Evolutionary conservation across 2,329 filamentous ascomycete genomes (phyloP).

Genomic region (Aureobasidium sp.): DNA sequence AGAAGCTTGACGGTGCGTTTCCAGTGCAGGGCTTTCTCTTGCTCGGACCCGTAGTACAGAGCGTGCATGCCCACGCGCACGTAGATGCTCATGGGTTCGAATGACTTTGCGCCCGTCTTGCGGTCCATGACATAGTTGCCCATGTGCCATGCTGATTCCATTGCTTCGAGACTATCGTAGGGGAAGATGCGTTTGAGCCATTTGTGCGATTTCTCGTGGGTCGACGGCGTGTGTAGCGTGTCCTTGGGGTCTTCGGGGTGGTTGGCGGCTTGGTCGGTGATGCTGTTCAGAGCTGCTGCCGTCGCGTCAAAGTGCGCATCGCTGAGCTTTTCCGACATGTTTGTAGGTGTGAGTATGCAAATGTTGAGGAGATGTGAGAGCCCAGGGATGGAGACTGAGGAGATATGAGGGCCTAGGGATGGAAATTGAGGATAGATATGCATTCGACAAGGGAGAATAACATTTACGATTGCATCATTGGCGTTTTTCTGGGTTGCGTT

Average conservation of each 20-base stretch:
- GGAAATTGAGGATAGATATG: background rate
- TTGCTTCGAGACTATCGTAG: constrained; percentile 25
- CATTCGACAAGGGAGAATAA: background rate
- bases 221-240: constrained; percentile 23
- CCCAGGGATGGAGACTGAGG: no score
- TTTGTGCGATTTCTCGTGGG: constrained; percentile 19
- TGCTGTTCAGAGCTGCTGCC: constrained; percentile 21
- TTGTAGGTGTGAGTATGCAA: background rate
- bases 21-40: constrained; percentile 34
- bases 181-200: constrained; percentile 19
- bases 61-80: constrained; percentile 39
- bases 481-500: background rate
- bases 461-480: background rate
- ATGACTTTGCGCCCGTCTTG: constrained; percentile 33
- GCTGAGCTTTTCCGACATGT: constrained; percentile 13
- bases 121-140: constrained; percentile 41
- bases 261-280: constrained; percentile 23
- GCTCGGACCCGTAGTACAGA: constrained; percentile 37
- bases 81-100: constrained; percentile 39
- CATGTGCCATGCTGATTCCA: constrained; percentile 34
- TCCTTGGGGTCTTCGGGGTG: constrained; percentile 23
- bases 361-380: background rate
- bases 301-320: constrained; percentile 24
- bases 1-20: constrained; percentile 30
- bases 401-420: background rate